Evolutionary conservation across 2,329 filamentous ascomycete genomes (phyloP).

Genomic region (Colletotrichum destructivum): DNA sequence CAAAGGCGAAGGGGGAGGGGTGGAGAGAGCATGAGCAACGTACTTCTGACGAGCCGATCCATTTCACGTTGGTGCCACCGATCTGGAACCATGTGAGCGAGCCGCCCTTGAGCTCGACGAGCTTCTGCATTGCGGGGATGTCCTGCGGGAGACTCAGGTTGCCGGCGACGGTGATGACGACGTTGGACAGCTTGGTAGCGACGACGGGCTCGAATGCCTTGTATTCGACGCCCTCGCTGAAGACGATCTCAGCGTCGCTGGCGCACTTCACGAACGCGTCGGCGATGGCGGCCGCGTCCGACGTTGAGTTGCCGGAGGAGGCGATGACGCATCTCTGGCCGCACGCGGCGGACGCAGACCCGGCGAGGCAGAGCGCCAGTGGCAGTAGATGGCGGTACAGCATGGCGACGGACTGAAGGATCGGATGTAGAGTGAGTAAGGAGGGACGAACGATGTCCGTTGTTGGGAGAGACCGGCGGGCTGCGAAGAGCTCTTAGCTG

Average conservation of each 20-base stretch:
- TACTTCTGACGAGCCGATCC: slow-evolving; percentile 52
- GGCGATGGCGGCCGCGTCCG: slow-evolving; percentile 57
- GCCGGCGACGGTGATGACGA: slow-evolving; percentile 58
- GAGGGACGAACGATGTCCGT: slow-evolving; percentile 16
- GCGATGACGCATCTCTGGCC: slow-evolving; percentile 37
- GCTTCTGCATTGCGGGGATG: slow-evolving; percentile 54
- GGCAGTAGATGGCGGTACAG: slow-evolving; percentile 21
- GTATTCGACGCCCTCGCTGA: slow-evolving; percentile 58
- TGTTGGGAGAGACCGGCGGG: neutral
- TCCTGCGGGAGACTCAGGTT: slow-evolving; percentile 60
- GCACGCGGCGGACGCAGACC: slow-evolving; percentile 2
- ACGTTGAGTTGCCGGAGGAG: slow-evolving; percentile 54
- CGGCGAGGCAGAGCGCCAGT: slow-evolving; percentile 25
- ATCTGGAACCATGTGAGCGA: slow-evolving; percentile 57
- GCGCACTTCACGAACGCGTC: slow-evolving; percentile 55
- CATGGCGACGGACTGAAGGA: neutral
- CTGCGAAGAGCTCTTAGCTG: neutral
- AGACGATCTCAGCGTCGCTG: slow-evolving; percentile 52
- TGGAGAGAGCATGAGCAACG: slow-evolving; percentile 33
- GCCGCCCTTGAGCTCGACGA: slow-evolving; percentile 52
- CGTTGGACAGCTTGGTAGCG: slow-evolving; percentile 58
- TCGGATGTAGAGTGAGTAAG: neutral
- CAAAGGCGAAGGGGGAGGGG: neutral
- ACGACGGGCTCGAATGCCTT: slow-evolving; percentile 58
- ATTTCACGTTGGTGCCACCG: slow-evolving; percentile 51